Evolutionary conservation across 2,329 filamentous ascomycete genomes (phyloP), one percentile per base, ranked within the genome.

Genomic region (Beauveria rudraprayagi): DNA sequence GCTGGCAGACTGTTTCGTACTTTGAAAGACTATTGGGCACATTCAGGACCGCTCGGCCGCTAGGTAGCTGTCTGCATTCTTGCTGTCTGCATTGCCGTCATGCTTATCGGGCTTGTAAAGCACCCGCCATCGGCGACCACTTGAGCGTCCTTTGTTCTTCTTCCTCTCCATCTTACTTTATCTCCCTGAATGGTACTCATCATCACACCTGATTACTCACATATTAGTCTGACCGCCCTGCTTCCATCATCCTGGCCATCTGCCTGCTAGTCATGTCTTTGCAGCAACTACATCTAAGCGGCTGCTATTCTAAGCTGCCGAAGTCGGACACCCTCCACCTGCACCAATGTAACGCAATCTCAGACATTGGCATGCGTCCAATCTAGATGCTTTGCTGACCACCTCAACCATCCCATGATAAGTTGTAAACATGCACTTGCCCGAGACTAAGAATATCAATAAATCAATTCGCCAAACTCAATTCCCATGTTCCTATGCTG

Each of bases 381-480:
- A 40, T 37, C 19, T 10, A 48, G 43, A 48, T 48, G 16, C 16
- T 26, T 16, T 54, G 37, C 24, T 19, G 24, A 14, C 43, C 11
- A 11, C 43, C 30, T 24, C 28, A 30, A 44, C 17, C 22, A 8
- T 10, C 10, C 5, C 17, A 6, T 22, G 7, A n/a, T 48, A 17
- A 37, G 5, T 37, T 37, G 14, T 4, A 7, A 3, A 10, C 8
- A 30, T 34, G 34, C 11, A 16, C 40, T 28, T 22, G 17, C 3
- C 24, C 3, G 5, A 14, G 17, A 8, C n/a, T 52, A 8, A 40
- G 40, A 26, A 48, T 37, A 16, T 19, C 22, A 48, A 30, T 24
- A 48, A 60, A 58, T 58, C 56, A 58, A 51, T 56, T 61, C 59
- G 59, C 59, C 34, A 43, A 54, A 41, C 40, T 58, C 47, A 54